Conservation (phyloP, 176 grass and related monocot species). For the Musa itinerans region DNA sequence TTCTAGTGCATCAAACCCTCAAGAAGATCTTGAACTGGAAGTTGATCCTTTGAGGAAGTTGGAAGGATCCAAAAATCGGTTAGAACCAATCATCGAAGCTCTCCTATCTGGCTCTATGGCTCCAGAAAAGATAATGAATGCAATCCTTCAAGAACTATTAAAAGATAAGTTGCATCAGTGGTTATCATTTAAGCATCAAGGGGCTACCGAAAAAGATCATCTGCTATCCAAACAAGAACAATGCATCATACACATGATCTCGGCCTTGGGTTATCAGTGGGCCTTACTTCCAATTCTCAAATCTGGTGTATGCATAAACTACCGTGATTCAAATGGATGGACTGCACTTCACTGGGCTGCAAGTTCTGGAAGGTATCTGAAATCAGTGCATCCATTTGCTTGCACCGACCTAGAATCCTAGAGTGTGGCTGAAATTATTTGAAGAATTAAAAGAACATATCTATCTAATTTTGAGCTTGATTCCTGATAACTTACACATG, state of each 20-base stretch:
- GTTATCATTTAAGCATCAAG: conserved; percentile 52
- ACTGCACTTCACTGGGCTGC: conserved; percentile 93
- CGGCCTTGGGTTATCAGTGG: conserved; percentile 66
- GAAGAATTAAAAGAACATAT: neutral
- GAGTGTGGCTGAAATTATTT: neutral
- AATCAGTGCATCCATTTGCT: conserved; percentile 9
- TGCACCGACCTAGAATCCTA: neutral
- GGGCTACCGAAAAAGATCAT: conserved; percentile 26
- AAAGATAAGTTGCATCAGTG: conserved; percentile 49
- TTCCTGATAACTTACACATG: neutral
- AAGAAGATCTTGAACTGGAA: conserved; percentile 17
- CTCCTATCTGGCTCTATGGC: neutral
- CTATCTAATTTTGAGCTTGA: neutral
- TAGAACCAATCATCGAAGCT: conserved; percentile 2
- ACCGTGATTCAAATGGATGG: conserved; percentile 82
- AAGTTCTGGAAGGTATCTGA: conserved; percentile 65
- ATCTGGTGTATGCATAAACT: conserved; percentile 68
- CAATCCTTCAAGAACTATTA: conserved; percentile 62
- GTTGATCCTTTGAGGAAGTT: conserved; percentile 25
- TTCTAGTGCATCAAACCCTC: conserved; percentile 26
- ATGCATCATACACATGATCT: conserved; percentile 63
- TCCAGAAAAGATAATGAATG: conserved; percentile 26
- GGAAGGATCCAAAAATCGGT: conserved; percentile 16
- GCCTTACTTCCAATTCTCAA: conserved; percentile 54
- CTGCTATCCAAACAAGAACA: conserved; percentile 56